These are phyloP conservation scores for Cytospora mali DNA, from an alignment of 2,329 filamentous ascomycete genomes.

Conservation along the genomic window DNA sequence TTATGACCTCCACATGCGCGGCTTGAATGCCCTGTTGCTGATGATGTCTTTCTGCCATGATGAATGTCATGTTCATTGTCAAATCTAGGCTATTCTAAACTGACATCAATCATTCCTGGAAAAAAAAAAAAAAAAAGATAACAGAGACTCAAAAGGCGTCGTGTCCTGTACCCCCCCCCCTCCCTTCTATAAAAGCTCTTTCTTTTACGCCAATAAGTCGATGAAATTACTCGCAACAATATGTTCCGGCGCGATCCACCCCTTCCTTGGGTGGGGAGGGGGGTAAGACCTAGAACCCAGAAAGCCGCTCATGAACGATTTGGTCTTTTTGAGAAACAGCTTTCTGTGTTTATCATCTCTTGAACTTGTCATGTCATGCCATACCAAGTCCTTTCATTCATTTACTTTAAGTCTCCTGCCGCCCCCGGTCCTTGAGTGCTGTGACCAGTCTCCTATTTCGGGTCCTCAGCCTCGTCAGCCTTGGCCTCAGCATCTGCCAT, in stretches of 20 bases:
- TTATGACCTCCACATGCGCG: too few relatives aligned
- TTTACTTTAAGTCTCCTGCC: background rate
- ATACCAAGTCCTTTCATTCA: background rate
- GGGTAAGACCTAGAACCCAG: background rate
- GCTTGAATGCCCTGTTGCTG: too few relatives aligned
- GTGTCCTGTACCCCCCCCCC: conserved; percentile 10
- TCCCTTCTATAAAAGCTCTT: conserved; percentile 11
- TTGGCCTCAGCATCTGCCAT: conserved; percentile 65
- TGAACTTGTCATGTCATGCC: background rate
- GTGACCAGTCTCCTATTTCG: conserved; percentile 30
- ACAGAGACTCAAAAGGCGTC: conserved; percentile 7
- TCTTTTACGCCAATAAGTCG: conserved; percentile 16
- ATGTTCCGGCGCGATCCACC: background rate
- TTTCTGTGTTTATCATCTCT: background rate
- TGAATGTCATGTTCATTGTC: conserved; percentile 13
- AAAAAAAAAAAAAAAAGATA: background rate
- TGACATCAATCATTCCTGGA: conserved; percentile 10
- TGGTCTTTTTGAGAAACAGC: background rate
- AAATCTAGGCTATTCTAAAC: conserved; percentile 22
- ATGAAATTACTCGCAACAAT: conserved; percentile 3
- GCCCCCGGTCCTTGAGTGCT: background rate
- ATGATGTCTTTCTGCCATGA: background rate
- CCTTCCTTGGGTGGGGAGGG: background rate
- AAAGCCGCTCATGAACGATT: conserved; percentile 5
- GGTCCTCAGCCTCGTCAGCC: conserved; percentile 47